Base-by-base conservation (phyloP, 202 grass and related monocot species). In the Panicum hallii region DNA sequence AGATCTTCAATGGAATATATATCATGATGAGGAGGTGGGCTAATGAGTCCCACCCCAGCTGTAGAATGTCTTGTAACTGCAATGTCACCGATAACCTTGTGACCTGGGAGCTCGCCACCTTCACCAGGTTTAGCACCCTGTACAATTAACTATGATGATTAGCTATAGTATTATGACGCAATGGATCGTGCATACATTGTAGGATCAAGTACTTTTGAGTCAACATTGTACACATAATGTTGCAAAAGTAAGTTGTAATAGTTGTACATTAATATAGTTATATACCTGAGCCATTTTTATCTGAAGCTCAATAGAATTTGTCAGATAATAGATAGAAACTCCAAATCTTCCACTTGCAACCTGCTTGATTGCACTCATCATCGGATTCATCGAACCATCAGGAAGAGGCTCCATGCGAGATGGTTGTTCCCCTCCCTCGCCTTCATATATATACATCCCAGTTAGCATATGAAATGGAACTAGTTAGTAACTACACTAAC, bases 201-300 rank as follows among this genome's bases (percentile, higher is more conserved):
- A 71, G 12, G 13, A 61, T 22, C 3, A 43, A 14, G 32, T 63
- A 34, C 55, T 63, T 42, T 43, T 9, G 4, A 53, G 38, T 56
- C n/a, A 42, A 30, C 20, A 30, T 42, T 44, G 63, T 40, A 66
- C 38, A 52, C 26, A 28, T 30, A 54, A 3, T 11, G 2, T 44
- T 42, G 5, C n/a, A 74, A 6, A 80, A 57, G 3, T 13, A 80
- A 57, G 3, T 13, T 17, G 7, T 46, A 45, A 68, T 44, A 38
- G 38, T 80, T 67, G 41, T 56, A 84, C 17, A 22, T 22, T 34
- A 81, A 67, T 82, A 17, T 70, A 6, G 53, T 52, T 50, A 49
- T 62, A 77, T 92, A 97, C 94, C 94, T 97, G 94, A 67, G 94
- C 94, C 94, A 97, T 97, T 85, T 97, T 97, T 82, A 97, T 97